phyloP scores from a whole-genome alignment of 148 eudicot genomes.

The Fagopyrum tataricum region DNA sequence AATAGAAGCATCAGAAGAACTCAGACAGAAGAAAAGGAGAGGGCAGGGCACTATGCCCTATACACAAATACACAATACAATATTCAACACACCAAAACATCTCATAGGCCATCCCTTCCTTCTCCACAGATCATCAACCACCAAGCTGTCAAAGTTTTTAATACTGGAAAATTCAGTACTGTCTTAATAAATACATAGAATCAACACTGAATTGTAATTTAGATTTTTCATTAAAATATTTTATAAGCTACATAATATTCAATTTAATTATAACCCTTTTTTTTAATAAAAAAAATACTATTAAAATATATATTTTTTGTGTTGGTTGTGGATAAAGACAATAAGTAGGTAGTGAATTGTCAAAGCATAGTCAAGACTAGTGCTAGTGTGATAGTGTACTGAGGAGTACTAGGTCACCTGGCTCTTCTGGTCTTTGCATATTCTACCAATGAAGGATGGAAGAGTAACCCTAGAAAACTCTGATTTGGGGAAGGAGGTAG shows the following conservation, averaged over 20 bases:
- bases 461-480: slow-evolving; percentile 25
- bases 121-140: background rate
- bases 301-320: too few relatives aligned
- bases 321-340: slow-evolving; percentile 1
- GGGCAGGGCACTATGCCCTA: background rate
- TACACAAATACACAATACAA: background rate
- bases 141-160: slow-evolving; percentile 5
- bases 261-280: too few relatives aligned
- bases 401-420: slow-evolving; percentile 7
- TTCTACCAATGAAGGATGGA: background rate
- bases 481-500: slow-evolving; percentile 5
- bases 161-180: background rate
- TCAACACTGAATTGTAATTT: too few relatives aligned
- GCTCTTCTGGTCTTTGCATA: background rate
- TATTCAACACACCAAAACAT: background rate
- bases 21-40: background rate
- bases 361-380: slow-evolving; percentile 10
- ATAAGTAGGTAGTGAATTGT: slow-evolving; percentile 30
- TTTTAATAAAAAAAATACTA: too few relatives aligned
- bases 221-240: too few relatives aligned
- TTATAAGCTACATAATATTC: too few relatives aligned
- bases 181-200: too few relatives aligned
- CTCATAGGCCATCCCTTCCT: background rate
- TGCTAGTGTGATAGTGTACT: background rate
- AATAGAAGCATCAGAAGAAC: slow-evolving; percentile 3